Base-by-base conservation (phyloP, 2,329 filamentous ascomycete species). In the Microcera coccophila region DNA sequence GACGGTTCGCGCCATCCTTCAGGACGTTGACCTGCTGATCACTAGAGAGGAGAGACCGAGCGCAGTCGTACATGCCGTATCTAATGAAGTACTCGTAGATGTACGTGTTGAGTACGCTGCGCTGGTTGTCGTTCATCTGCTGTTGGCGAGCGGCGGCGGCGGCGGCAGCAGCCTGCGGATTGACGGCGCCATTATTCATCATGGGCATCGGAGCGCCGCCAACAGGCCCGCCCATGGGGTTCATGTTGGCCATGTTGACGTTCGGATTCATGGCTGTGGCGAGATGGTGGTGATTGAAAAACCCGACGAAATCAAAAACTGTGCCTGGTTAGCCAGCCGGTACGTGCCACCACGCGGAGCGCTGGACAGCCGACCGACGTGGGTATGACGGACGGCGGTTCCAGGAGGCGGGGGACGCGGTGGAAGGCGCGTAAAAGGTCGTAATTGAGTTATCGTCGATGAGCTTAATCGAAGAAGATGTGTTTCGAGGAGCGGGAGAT, bases 31-130 rank as follows among this genome's bases (percentile, higher is more conserved):
- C 71, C 45, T 76, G 80, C 60, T 85, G 76, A 52, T 85, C 79
- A 64, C 78, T 76, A 34, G 78, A 74, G 42, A 87, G 69, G 47
- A 95, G 74, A 37, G 83, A 78, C 55, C 88, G 82, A 53, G 93
- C 93, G 62, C 87, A 85, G 53, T 93, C 87, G 61, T 79, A 85
- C 77, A 95, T 88, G 55, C 82, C 79, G 64, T 89, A 86, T 60
- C 87, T 88, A 53, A 96, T 73, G 53, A 97, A 91, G 65, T 93
- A 91, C 61, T 93, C 87, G 74, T 91, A 93, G 54, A 93, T 93
- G 65, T 90, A 90, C 16, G 87, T 91, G 69, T 91, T 90, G 39
- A 93, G 76, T 46, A 82, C 69, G 37, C 75, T 70, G 51, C 77
- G 79, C 54, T 71, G 73, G 47, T 62, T 65, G 37, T 74, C 71